Evolutionary conservation across 495 filamentous ascomycete genomes (phyloP).

Genomic region (Hyaloscypha bicolor): DNA sequence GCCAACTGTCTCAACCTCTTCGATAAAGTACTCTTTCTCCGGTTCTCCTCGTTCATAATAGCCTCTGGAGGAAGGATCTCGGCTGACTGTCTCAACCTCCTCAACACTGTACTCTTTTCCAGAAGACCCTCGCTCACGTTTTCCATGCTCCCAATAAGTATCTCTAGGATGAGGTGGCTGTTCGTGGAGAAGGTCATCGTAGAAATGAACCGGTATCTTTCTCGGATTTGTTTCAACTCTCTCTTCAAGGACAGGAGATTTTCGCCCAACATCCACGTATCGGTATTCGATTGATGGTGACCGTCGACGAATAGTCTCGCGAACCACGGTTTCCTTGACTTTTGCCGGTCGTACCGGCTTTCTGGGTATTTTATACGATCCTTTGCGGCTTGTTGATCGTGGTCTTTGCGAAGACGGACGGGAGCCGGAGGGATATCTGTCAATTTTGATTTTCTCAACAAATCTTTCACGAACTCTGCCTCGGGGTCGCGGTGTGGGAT

Average conservation of each 20-base stretch:
- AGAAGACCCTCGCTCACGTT: neutral
- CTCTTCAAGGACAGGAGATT: constrained; percentile 1
- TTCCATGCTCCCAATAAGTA: neutral
- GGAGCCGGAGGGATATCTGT: neutral
- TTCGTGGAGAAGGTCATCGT: neutral
- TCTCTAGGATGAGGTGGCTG: neutral
- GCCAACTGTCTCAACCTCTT: neutral
- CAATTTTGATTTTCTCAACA: neutral
- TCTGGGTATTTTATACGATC: neutral
- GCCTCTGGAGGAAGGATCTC: neutral
- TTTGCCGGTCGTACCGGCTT: neutral
- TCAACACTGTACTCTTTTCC: constrained; percentile 15
- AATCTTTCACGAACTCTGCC: neutral
- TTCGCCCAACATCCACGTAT: constrained; percentile 4
- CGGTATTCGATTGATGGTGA: constrained; percentile 12
- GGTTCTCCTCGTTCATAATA: neutral
- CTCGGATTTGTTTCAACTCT: neutral
- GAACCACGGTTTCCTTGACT: neutral
- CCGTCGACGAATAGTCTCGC: neutral
- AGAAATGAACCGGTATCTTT: constrained; percentile 12
- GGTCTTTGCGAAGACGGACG: neutral
- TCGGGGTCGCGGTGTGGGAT: neutral
- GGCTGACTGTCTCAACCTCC: neutral
- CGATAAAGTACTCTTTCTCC: constrained; percentile 13
- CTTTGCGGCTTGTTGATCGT: neutral